Conservation (phyloP, 345 rosid genomes). For the Lepidium aucheri region DNA sequence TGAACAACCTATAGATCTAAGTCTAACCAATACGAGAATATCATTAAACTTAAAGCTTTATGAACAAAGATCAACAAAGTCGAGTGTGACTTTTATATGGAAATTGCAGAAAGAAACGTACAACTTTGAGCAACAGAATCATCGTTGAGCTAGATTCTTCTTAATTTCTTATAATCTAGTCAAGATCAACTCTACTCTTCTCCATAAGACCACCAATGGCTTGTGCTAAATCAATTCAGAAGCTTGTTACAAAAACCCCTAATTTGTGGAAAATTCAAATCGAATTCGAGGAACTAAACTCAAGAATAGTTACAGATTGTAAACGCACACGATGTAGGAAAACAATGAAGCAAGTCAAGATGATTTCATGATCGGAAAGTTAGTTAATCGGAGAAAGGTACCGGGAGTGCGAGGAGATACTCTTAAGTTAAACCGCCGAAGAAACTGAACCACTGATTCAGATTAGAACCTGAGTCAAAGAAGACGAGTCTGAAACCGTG, state of each 20-base stretch:
- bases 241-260: not conserved
- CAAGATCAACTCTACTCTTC: not conserved
- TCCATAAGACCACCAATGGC: not conserved
- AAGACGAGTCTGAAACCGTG: not conserved
- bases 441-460: not conserved
- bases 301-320: not conserved
- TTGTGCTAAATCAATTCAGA: not conserved
- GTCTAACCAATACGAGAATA: not conserved
- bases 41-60: not conserved
- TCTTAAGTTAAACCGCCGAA: not conserved
- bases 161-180: not conserved
- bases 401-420: constrained; percentile 7
- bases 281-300: not conserved
- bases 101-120: not conserved
- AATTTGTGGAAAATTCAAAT: not conserved
- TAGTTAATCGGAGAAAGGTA: not conserved
- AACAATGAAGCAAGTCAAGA: not conserved
- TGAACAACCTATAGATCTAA: not conserved
- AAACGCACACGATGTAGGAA: not conserved
- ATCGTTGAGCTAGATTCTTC: not conserved
- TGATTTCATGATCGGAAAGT: not conserved
- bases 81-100: not conserved
- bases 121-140: not conserved
- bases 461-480: not conserved
- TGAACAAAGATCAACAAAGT: not conserved